A percentile compares a stretch with the other conserved stretches of the same genome.
Conservation (phyloP, 2,329 filamentous ascomycete genomes). For the Exophiala bonariae region DNA sequence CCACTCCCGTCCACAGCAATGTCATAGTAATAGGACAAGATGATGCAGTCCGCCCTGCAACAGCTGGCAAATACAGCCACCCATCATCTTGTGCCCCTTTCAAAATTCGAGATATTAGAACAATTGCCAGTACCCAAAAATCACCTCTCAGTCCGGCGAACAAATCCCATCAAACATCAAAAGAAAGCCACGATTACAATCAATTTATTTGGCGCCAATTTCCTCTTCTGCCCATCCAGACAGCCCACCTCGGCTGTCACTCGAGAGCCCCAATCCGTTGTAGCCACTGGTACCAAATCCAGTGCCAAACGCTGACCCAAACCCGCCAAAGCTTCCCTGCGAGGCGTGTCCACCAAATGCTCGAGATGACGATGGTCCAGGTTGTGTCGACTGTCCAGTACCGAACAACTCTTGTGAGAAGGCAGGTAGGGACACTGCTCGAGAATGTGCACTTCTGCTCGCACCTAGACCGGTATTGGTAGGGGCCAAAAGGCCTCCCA, state of each 20-base stretch:
- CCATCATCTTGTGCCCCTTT: background rate
- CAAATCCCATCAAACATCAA: too few species aligned
- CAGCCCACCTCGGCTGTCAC: constrained; percentile 51
- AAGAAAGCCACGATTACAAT: constrained; percentile 11
- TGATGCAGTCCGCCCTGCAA: constrained; percentile 20
- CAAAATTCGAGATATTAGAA: constrained; percentile 7
- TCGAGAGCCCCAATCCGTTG: constrained; percentile 58
- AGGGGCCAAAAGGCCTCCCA: constrained; percentile 75
- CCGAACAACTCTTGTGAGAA: constrained; percentile 62
- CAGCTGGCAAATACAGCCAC: background rate
- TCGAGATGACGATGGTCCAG: constrained; percentile 30
- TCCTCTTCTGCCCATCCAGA: constrained; percentile 67
- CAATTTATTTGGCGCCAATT: constrained; percentile 53
- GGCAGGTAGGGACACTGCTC: constrained; percentile 84
- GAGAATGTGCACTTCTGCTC: constrained; percentile 64
- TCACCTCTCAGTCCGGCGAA: constrained; percentile 1
- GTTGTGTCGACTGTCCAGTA: constrained; percentile 35
- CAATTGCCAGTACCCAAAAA: background rate
- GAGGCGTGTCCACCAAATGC: constrained; percentile 31
- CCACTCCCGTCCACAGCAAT: constrained; percentile 1
- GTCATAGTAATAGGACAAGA: constrained; percentile 19
- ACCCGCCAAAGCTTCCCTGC: constrained; percentile 57
- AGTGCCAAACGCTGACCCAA: constrained; percentile 59
- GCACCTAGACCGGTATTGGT: constrained; percentile 57
- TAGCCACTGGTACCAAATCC: constrained; percentile 56